A percentile compares a stretch with the other conserved stretches of the same genome.
phyloP scores from a whole-genome alignment of 1,139 yeast genomes.

The Debaryomyces sp. region DNA sequence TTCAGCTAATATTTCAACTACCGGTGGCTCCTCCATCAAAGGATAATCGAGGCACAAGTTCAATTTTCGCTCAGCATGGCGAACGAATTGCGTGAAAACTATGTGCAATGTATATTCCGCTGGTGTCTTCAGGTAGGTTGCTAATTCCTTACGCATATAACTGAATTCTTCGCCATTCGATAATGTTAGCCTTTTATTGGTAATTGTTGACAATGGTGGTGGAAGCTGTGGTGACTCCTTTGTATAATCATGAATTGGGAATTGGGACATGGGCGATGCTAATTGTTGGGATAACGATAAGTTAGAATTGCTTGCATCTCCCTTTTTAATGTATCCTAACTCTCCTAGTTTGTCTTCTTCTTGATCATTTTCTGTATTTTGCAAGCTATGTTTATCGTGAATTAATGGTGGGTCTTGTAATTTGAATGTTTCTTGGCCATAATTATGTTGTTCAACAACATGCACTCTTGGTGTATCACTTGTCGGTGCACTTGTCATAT shows the following conservation, averaged over 20 bases:
- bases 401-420: constrained; percentile 28
- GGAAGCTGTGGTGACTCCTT: constrained; percentile 41
- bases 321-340: constrained; percentile 2
- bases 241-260: constrained; percentile 19
- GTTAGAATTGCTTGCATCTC: constrained; percentile 8
- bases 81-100: constrained; percentile 90
- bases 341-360: background rate
- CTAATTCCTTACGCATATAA: constrained; percentile 47
- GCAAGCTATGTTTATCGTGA: background rate
- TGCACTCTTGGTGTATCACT: constrained; percentile 9
- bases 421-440: constrained; percentile 15
- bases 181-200: constrained; percentile 27
- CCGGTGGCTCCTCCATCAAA: constrained; percentile 74
- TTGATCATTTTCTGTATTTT: background rate
- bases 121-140: constrained; percentile 74
- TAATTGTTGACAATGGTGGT: constrained; percentile 28
- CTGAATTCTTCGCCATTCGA: constrained; percentile 39
- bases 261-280: constrained; percentile 26
- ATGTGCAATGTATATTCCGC: constrained; percentile 95
- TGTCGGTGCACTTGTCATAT: constrained; percentile 12
- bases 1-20: constrained; percentile 78
- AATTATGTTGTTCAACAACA: background rate
- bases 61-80: constrained; percentile 87
- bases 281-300: constrained; percentile 15
- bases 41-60: constrained; percentile 74